Evolutionary conservation across 2,329 filamentous ascomycete genomes (phyloP).

Genomic region (Mariannaea elegans): DNA sequence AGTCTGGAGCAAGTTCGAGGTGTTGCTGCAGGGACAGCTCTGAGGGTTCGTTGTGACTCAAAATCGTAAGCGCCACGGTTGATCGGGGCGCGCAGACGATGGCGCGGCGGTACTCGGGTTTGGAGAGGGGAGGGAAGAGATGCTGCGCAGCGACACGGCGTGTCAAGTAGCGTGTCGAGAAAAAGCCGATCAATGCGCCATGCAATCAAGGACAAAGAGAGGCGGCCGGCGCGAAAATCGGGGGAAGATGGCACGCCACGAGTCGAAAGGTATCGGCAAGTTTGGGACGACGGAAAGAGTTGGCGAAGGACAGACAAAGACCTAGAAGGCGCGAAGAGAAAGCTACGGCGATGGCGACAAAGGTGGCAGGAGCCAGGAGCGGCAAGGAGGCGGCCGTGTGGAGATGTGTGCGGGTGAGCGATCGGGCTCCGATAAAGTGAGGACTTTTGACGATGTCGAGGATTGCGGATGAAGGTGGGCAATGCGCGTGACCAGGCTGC

Average conservation of each 20-base stretch:
- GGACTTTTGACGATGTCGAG: slow-evolving; percentile 45
- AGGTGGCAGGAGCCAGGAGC: slow-evolving; percentile 20
- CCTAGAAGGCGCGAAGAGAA: slow-evolving; percentile 27
- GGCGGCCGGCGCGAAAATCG: slow-evolving; percentile 30
- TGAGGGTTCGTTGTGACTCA: slow-evolving; percentile 60
- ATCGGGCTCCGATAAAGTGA: slow-evolving; percentile 36
- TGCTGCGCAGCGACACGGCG: slow-evolving; percentile 32
- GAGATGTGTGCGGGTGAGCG: slow-evolving; percentile 27
- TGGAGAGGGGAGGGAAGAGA: slow-evolving; percentile 16
- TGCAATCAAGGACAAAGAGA: slow-evolving; percentile 36
- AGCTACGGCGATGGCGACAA: slow-evolving; percentile 28
- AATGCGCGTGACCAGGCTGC: slow-evolving; percentile 50
- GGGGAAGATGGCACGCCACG: slow-evolving; percentile 35
- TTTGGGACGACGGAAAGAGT: slow-evolving; percentile 13
- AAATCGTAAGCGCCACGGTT: slow-evolving; percentile 65
- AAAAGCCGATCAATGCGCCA: slow-evolving; percentile 45
- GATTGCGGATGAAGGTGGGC: slow-evolving; percentile 45
- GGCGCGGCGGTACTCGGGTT: slow-evolving; percentile 36
- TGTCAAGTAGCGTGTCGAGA: slow-evolving; percentile 31
- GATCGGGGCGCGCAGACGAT: slow-evolving; percentile 42
- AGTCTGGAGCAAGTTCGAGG: slow-evolving; percentile 63
- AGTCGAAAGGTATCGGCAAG: slow-evolving; percentile 21
- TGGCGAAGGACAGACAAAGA: slow-evolving; percentile 30
- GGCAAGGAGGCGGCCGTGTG: slow-evolving; percentile 27
- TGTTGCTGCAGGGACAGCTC: slow-evolving; percentile 69